A percentile compares a stretch with the other conserved stretches of the same genome.
Evolutionary conservation across 257 asterid species (phyloP).

Genomic region (Catharanthus roseus): DNA sequence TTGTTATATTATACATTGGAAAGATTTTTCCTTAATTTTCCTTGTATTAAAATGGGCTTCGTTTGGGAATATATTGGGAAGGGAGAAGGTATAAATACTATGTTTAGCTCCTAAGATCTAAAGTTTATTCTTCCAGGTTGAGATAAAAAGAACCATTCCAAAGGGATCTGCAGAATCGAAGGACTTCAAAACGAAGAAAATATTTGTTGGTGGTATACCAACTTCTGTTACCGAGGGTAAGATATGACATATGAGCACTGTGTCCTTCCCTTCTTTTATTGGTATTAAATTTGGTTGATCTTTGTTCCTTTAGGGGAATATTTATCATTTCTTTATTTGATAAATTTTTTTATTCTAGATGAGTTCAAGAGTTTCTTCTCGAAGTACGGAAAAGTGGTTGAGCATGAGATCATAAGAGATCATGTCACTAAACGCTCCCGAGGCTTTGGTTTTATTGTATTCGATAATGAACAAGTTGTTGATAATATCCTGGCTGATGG

Average conservation of each 20-base stretch:
- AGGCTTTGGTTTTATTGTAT: constrained; percentile 90
- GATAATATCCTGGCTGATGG: constrained; percentile 71
- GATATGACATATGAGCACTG: not conserved
- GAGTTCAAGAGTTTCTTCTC: constrained; percentile 83
- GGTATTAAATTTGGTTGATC: not conserved
- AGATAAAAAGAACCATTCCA: constrained; percentile 90
- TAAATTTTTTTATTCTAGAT: constrained; percentile 30
- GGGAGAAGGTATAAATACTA: not conserved
- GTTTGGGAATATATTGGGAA: not conserved
- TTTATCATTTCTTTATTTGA: not conserved
- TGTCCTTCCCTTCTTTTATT: not conserved
- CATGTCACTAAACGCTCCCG: constrained; percentile 85
- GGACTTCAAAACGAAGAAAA: constrained; percentile 82
- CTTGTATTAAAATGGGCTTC: not conserved
- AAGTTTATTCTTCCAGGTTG: constrained; percentile 48
- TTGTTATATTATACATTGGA: not conserved
- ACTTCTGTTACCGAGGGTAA: constrained; percentile 76
- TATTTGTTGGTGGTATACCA: constrained; percentile 93
- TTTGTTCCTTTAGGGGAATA: not conserved
- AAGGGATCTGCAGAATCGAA: constrained; percentile 83
- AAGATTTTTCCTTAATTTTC: not conserved
- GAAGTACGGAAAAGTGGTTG: constrained; percentile 70
- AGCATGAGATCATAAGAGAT: constrained; percentile 88
- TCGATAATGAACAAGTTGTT: constrained; percentile 80
- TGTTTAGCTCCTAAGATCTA: not conserved